Base-by-base conservation (phyloP, 345 rosid genomes). In the Gossypium bickii region DNA sequence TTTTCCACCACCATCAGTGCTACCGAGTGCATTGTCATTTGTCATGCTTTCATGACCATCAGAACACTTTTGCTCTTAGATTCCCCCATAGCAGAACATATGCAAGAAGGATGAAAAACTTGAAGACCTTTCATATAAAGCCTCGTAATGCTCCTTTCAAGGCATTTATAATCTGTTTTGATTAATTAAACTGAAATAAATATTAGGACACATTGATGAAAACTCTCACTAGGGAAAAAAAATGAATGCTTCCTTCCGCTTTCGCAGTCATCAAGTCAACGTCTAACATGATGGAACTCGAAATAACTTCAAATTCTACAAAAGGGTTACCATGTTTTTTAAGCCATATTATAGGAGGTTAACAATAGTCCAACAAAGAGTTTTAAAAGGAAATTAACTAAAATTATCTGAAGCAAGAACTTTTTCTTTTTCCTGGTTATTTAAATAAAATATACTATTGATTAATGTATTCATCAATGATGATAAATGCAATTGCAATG, bases 71-170 rank as follows among this genome's bases (percentile, higher is more conserved):
- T 22, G 15, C 13, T 45, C 70, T 66, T 44, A 2, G 34, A 11
- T 66, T 66, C 17, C 29, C 17, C 29, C 18, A 34, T 62, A 16
- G 22, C 47, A 66, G 9, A 43, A 44, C 17, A 66, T 20, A 44
- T 25, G 16, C 17, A 59, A 60, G 62, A 58, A 11, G 64, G 70
- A 57, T 22, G 20, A 58, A 4, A 24, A 70, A 34, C 41, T 56
- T 57, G 49, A 71, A 10, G 61, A 10, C 38, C 52, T 71, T 71
- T 55, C 57, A 38, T 41, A 52, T 38, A 18, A 56, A 71, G 61
- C 52, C 29, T n/a, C 49, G 3, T 20, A 13, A 20, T 16, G 41
- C 16, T 70, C 48, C 71, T 12, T 65, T 20, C 10, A 45, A 22
- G 38, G 48, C 16, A 48, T 22, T 66, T 12, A 13, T 38, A 47